Base-by-base conservation (phyloP, 1,284 basidiomycete species). In the Malassezia psittaci region DNA sequence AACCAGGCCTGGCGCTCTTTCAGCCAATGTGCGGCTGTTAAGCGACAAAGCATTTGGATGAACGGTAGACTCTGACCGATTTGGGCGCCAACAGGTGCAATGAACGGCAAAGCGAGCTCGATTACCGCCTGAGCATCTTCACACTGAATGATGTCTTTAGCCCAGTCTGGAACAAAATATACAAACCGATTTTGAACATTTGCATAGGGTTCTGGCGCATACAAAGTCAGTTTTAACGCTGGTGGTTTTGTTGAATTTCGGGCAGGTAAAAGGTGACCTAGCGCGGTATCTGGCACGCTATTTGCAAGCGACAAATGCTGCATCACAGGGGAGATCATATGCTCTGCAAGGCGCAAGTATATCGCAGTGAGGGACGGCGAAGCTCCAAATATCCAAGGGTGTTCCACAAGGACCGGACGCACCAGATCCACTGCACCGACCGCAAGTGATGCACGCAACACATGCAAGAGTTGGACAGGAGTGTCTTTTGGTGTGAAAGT, bases 331-430 rank as follows among this genome's bases (percentile, higher is more conserved):
- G 57, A 58, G 9, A 77, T 45, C 12, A 69, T 61, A 42, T 67
- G 57, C 43, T 57, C 47, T 15, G 75, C 54, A 29, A 76, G 48
- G 16, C 76, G 72, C 37, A 68, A 62, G 49, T 69, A 73, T 0
- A 94, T 77, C 72, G 94, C 90, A 1, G 89, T 86, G 41, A 96
- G 79, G 63, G 87, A 84, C 3, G 86, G 83, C 51, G 63, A 82
- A 18, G 85, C 83, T 62, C 88, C 84, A 33, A 87, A 83, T 43
- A 94, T 77, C 86, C 89, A 91, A 3, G 87, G 87, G 69, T 84
- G 90, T 67, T 84, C 84, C 24, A 85, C 82, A 61, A 98, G 77
- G 55, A 96, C 81, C 36, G 83, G 82, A 46, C 90, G 77, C 9
- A 87, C 83, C 11, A 87, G 83, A 45, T 83, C 81, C 36, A 93